Conservation (phyloP, 2,329 filamentous ascomycete genomes). For the Claviceps spartinae region DNA sequence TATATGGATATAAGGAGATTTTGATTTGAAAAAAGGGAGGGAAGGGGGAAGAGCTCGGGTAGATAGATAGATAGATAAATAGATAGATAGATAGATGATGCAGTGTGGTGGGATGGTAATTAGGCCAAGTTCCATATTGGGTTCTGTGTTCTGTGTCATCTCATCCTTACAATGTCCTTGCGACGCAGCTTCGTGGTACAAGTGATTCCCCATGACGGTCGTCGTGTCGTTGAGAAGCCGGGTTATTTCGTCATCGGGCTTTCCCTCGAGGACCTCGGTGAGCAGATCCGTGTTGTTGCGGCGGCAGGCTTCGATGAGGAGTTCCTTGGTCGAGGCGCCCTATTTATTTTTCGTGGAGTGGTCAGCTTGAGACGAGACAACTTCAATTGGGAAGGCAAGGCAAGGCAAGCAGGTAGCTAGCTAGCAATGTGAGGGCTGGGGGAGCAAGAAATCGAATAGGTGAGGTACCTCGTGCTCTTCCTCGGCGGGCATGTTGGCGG, state of each 20-base stretch:
- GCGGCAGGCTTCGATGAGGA: slow-evolving; percentile 83
- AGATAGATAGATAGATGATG: too few species aligned
- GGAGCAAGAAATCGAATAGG: neutral
- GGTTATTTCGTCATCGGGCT: slow-evolving; percentile 52
- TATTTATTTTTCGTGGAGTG: slow-evolving; percentile 20
- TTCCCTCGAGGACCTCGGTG: slow-evolving; percentile 53
- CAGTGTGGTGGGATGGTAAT: too few species aligned
- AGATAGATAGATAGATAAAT: too few species aligned
- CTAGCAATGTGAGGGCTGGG: neutral
- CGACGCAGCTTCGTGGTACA: slow-evolving; percentile 77
- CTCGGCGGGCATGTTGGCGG: slow-evolving; percentile 6
- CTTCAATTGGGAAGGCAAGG: too few species aligned
- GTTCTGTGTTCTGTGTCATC: neutral
- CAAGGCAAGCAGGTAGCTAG: too few species aligned
- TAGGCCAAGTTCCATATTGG: neutral
- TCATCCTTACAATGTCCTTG: slow-evolving; percentile 64
- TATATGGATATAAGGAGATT: too few species aligned
- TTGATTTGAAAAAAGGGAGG: too few species aligned
- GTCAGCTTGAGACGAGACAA: neutral
- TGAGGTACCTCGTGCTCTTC: slow-evolving; percentile 11
- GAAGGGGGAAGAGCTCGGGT: too few species aligned
- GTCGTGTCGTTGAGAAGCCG: slow-evolving; percentile 73
- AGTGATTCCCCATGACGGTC: slow-evolving; percentile 75
- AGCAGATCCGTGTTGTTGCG: slow-evolving; percentile 85
- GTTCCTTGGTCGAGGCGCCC: slow-evolving; percentile 76